Base-by-base conservation (phyloP, 441 rosid species). In the Brassica hybrid region DNA sequence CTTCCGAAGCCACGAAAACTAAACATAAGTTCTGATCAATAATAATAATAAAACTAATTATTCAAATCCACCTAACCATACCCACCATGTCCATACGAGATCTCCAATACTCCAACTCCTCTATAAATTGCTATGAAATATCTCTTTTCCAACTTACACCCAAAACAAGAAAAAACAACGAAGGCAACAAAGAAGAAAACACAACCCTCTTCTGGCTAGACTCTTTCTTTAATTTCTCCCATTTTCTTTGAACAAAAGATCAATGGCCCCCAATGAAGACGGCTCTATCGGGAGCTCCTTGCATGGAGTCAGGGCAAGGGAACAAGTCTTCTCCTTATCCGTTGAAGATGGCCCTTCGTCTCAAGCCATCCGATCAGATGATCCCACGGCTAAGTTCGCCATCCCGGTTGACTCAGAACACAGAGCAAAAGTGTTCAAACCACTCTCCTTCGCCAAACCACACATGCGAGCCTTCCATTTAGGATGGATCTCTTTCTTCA, bases 401-500 rank as follows among this genome's bases (percentile, higher is more conserved):
- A 5, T 85, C 2, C 84, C 86, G 0, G 86, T 85, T 9, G 88
- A 85, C 72, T 83, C 88, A 0, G 88, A 85, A 2, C 88, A 85
- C 73, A 81, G 81, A 34, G 80, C 88, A 2, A 85, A 60, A 69
- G 85, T 82, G 61, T 85, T 85, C 77, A 83, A 65, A 65, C 83
- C 81, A 17, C 54, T 85, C 12, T 83, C 88, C 30, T 81, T 83
- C 12, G 83, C 88, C 1, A 79, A 81, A 60, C 88, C 88, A 43
- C 88, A 85, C 63, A 83, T 83, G 88, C 34, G 82, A 72, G 80
- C 84, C 0, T 85, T 85, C 69, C 88, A 85, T 41, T 83, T 85
- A 50, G 83, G 83, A 6, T 85, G 88, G 88, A 73, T 85, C 83
- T 85, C 88, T 16, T 85, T 85, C 77, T 83, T 85, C 82, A 81